Percentiles rank a stretch among this genome's conserved stretches.
Conservation (phyloP, 179 eudicot genomes). For the Dionaea muscipula region DNA sequence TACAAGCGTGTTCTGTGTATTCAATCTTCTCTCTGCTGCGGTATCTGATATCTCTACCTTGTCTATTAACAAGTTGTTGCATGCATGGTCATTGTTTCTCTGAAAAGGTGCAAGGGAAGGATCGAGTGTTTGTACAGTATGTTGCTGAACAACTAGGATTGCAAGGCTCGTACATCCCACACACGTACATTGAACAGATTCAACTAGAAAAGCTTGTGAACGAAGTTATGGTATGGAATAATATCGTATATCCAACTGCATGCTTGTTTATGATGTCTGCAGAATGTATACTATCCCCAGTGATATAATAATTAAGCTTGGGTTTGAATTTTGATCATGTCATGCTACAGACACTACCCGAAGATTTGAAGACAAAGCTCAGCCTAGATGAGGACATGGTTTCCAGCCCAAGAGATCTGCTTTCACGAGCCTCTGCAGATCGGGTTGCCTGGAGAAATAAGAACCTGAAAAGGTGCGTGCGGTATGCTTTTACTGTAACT, state of each 20-base stretch:
- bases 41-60: too few species aligned
- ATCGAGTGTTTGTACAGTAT: slow-evolving; percentile 53
- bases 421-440: slow-evolving; percentile 83
- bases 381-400: slow-evolving; percentile 78
- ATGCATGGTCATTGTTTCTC: background rate
- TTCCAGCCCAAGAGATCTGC: slow-evolving; percentile 89
- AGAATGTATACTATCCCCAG: too few species aligned
- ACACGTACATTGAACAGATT: slow-evolving; percentile 90
- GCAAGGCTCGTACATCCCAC: slow-evolving; percentile 79
- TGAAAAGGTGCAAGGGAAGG: slow-evolving; percentile 85
- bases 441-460: slow-evolving; percentile 32
- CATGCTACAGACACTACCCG: slow-evolving; percentile 62
- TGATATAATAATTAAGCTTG: too few species aligned
- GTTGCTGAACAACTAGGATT: slow-evolving; percentile 68
- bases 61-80: background rate
- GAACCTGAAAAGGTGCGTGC: slow-evolving; percentile 31
- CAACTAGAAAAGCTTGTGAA: slow-evolving; percentile 85
- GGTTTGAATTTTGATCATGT: too few species aligned
- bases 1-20: slow-evolving; percentile 13
- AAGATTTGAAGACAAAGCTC: slow-evolving; percentile 76
- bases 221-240: slow-evolving; percentile 82
- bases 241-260: too few species aligned
- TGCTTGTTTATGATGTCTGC: too few species aligned
- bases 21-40: background rate
- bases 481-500: slow-evolving; percentile 26